Evolutionary conservation across 139 green algal species (phyloP).

Genomic region (Micractinium sp.): DNA sequence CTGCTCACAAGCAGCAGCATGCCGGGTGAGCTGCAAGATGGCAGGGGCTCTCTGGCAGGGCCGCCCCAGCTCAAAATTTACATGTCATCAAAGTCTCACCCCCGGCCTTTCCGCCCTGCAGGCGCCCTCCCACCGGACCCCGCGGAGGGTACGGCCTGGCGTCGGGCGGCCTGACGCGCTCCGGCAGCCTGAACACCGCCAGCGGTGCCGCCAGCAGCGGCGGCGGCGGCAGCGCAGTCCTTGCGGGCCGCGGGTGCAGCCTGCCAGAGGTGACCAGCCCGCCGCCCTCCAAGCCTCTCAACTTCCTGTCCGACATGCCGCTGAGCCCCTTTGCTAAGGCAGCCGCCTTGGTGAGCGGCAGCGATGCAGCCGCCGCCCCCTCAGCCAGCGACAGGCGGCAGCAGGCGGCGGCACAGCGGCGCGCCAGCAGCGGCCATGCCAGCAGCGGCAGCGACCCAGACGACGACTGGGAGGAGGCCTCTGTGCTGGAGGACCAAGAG

Average conservation of each 20-base stretch:
- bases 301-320: background rate
- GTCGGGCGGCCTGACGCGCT: background rate
- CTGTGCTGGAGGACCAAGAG: slow-evolving; percentile 10
- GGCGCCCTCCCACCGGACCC: background rate
- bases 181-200: background rate
- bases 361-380: background rate
- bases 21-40: background rate
- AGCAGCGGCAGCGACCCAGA: background rate
- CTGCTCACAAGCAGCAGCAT: background rate
- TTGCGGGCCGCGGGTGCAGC: too few relatives aligned
- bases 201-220: background rate
- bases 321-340: slow-evolving; percentile 8
- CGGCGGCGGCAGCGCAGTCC: background rate
- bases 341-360: background rate
- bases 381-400: background rate
- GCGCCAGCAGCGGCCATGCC: background rate
- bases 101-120: background rate
- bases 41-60: background rate
- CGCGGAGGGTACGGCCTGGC: background rate
- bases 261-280: background rate
- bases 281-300: background rate
- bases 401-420: background rate
- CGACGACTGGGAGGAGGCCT: background rate
- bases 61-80: background rate
- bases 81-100: background rate